Evolutionary conservation across 495 filamentous ascomycete species (phyloP), one percentile per base, ranked within the genome.

Genomic region (Neurospora sp.): DNA sequence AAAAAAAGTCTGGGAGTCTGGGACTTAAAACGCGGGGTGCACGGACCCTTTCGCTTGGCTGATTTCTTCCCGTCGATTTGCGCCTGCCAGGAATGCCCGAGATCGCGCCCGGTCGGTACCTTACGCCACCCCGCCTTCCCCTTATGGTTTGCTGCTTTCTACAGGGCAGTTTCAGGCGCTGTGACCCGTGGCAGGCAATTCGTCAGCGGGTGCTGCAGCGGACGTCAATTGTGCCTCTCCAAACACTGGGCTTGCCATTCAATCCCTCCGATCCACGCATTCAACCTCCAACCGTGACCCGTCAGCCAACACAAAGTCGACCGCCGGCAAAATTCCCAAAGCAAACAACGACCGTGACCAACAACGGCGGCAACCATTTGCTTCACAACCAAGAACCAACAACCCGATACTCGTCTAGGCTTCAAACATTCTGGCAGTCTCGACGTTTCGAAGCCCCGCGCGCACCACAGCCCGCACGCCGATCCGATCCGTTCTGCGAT

Each of bases 401-500:
- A 7, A 35, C 27, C 53, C 53, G 53, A 65, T 35, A 37, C 14
- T 65, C 27, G 27, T 31, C 27, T 31, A 31, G 27, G 14, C 53
- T 3, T 35, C 27, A 1, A 3, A 3, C 27, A 35, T 31, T 37
- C 27, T 35, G 53, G 27, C 14, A 65, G 27, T 65, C 27, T 35
- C 53, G 53, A 17, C 12, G 53, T 65, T 65, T 8, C 53, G 53
- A 17, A 65, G 3, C 27, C 53, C 27, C 53, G 53, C 53, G 53
- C 53, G 53, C 53, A 65, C 17, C 53, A 65, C 53, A 14, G 53
- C 53, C 53, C 53, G 53, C 53, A 35, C 53, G 53, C 53, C 53
- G 53, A 65, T 65, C 53, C 53, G 10, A 65, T 37, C 3, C 27
- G 53, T 35, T 8, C 69, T 76, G 73, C 78, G 76, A 81, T 81